Evolutionary conservation across 2,329 filamentous ascomycete genomes (phyloP).

Genomic region (Trichoderma endophyticum): DNA sequence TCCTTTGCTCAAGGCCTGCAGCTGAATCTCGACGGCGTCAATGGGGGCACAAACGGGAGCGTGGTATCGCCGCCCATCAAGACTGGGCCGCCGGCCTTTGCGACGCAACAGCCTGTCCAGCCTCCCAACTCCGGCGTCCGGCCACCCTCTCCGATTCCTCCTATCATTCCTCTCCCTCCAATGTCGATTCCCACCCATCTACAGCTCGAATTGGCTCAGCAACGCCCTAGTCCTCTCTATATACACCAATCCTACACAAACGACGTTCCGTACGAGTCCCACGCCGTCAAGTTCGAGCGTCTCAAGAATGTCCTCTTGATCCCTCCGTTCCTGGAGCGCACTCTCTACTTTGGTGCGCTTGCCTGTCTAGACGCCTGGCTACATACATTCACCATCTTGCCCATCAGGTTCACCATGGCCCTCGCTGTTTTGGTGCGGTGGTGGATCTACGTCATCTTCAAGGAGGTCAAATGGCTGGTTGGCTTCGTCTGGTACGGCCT

Average conservation of each 20-base stretch:
- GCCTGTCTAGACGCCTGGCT: slow-evolving; percentile 96
- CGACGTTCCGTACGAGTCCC: slow-evolving; percentile 81
- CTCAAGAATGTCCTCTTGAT: slow-evolving; percentile 84
- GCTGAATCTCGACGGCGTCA: slow-evolving; percentile 35
- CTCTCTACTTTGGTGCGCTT: slow-evolving; percentile 81
- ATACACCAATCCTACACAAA: slow-evolving; percentile 57
- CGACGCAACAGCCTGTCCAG: slow-evolving; percentile 15
- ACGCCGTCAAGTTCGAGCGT: slow-evolving; percentile 85
- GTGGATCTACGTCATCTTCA: slow-evolving; percentile 69
- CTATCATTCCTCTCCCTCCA: slow-evolving; percentile 59
- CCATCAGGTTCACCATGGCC: slow-evolving; percentile 81
- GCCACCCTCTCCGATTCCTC: slow-evolving; percentile 48
- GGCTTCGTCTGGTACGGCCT: slow-evolving; percentile 77
- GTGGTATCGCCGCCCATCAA: slow-evolving; percentile 25
- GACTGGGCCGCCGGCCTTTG: slow-evolving; percentile 26
- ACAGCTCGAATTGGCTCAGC: slow-evolving; percentile 61
- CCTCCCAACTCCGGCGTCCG: slow-evolving; percentile 28
- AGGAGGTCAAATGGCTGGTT: slow-evolving; percentile 68
- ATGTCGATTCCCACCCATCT: slow-evolving; percentile 65
- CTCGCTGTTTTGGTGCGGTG: slow-evolving; percentile 72
- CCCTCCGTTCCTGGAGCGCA: slow-evolving; percentile 76
- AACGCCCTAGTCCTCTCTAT: slow-evolving; percentile 62
- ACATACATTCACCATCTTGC: slow-evolving; percentile 93
- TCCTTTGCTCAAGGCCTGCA: slow-evolving; percentile 49
- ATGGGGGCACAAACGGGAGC: slow-evolving; percentile 16